Conservation (phyloP, 2,329 filamentous ascomycete genomes). For the Ceratocystis smalleyi region DNA sequence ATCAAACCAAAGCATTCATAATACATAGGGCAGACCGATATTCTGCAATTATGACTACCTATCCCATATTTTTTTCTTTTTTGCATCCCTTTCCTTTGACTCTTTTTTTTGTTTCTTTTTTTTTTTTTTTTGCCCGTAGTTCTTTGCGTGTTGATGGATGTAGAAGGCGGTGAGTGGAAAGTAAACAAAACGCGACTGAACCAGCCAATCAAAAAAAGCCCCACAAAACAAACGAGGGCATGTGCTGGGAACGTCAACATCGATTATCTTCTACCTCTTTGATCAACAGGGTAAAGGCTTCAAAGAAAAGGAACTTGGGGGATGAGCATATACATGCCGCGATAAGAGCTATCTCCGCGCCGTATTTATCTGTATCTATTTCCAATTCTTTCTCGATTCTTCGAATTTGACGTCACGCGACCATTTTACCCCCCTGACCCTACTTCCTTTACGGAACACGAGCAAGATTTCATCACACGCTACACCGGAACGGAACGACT, state of each 20-base stretch:
- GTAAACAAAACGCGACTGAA: slow-evolving; percentile 25
- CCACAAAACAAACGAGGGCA: slow-evolving; percentile 11
- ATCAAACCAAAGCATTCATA: background rate
- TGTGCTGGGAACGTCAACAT: slow-evolving; percentile 2
- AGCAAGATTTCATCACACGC: background rate
- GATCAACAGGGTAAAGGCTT: background rate
- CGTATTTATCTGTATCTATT: background rate
- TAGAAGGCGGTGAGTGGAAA: slow-evolving; percentile 12
- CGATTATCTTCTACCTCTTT: background rate
- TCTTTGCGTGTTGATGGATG: background rate
- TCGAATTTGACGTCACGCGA: background rate
- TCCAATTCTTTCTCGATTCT: background rate
- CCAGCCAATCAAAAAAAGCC: slow-evolving; percentile 7
- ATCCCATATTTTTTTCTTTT: background rate
- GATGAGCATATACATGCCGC: background rate
- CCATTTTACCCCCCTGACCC: background rate
- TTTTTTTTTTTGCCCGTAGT: background rate
- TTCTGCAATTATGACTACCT: background rate
- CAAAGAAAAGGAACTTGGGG: background rate
- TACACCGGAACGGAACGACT: background rate
- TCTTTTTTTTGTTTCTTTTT: background rate
- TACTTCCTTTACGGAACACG: background rate
- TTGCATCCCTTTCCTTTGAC: background rate
- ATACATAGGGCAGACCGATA: background rate
- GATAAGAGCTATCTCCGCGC: background rate